Conservation (phyloP, 116 monocot species). For the Dioscorea cayenensis region DNA sequence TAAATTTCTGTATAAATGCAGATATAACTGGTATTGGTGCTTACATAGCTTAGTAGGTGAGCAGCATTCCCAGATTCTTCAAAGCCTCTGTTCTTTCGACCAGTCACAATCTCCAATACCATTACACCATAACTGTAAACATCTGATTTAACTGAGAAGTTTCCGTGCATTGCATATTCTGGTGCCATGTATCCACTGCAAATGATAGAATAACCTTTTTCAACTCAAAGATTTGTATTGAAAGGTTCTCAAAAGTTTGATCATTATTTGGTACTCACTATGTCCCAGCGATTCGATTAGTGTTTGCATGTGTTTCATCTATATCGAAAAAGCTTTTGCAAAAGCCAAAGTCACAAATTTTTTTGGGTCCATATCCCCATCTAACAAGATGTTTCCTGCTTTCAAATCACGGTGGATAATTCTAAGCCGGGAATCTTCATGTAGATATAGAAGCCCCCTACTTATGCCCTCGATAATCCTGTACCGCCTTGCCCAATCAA, state of each 20-base stretch:
- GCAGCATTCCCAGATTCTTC: background rate
- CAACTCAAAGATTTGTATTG: background rate
- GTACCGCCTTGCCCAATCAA: constrained; percentile 30
- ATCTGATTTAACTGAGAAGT: constrained; percentile 26
- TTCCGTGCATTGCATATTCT: constrained; percentile 23
- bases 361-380: constrained; percentile 30
- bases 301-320: constrained; percentile 11
- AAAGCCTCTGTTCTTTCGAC: constrained; percentile 10
- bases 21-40: background rate
- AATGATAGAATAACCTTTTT: background rate
- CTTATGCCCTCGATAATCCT: constrained; percentile 30
- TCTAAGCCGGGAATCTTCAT: constrained; percentile 26
- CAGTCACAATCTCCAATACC: constrained; percentile 24
- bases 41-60: constrained; percentile 23
- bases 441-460: constrained; percentile 34
- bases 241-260: background rate
- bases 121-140: constrained; percentile 27
- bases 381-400: constrained; percentile 28
- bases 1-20: background rate
- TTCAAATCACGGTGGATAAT: constrained; percentile 31
- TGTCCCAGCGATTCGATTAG: constrained; percentile 30
- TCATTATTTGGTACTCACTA: constrained; percentile 17
- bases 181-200: constrained; percentile 39
- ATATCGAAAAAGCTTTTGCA: constrained; percentile 19
- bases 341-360: constrained; percentile 40